Conservation (phyloP, 768 basidiomycete species). For the Mycena latifolia region DNA sequence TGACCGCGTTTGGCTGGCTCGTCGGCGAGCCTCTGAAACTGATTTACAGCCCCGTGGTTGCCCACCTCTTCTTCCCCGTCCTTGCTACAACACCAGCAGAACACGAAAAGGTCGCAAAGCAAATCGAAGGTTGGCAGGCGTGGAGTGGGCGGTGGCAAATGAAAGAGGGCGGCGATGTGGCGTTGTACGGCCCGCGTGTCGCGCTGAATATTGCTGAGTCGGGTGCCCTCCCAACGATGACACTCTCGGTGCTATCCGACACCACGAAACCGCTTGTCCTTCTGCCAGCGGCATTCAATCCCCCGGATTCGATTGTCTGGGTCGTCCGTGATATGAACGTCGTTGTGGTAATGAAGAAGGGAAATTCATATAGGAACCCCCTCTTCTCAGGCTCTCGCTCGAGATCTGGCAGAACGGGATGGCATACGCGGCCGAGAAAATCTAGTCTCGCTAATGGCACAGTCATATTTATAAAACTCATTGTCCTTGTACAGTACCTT, state of each 20-base stretch:
- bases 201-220: conserved; percentile 9
- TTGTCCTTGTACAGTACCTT: no score
- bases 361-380: background rate
- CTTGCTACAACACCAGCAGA: conserved; percentile 15
- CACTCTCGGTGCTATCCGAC: conserved; percentile 4
- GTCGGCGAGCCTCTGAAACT: conserved; percentile 9
- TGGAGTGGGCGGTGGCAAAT: conserved; percentile 22
- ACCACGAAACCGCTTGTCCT: conserved; percentile 1
- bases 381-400: conserved; percentile 12
- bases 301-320: background rate
- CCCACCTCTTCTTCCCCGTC: conserved; percentile 14
- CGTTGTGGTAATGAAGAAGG: conserved; percentile 18
- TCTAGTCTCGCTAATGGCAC: background rate
- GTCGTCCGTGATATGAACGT: conserved; percentile 16
- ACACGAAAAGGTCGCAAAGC: conserved; percentile 4
- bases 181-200: background rate
- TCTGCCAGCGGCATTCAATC: conserved; percentile 20
- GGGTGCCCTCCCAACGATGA: conserved; percentile 2
- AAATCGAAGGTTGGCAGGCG: conserved; percentile 22
- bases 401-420: conserved; percentile 28
- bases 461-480: no score
- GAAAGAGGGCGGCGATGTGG: conserved; percentile 11
- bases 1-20: conserved; percentile 20
- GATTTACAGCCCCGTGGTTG: background rate
- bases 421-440: conserved; percentile 6